phyloP scores from a whole-genome alignment of 345 rosid species.

The Syzygium jambos region DNA sequence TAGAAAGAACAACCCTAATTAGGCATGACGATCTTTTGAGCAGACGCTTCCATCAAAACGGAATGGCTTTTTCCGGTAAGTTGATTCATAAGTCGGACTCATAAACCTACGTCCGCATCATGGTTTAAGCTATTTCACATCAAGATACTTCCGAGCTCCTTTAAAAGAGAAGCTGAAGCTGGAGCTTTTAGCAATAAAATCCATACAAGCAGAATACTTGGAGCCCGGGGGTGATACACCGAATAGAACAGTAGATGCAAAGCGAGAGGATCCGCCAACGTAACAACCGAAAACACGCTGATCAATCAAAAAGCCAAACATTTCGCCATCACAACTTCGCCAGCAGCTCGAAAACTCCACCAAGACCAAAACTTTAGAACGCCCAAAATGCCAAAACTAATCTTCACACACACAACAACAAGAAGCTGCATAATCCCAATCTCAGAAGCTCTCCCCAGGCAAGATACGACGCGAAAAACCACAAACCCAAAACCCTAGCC shows the following conservation, averaged over 20 bases:
- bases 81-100: not conserved
- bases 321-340: not conserved
- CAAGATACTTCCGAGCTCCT: not conserved
- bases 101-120: not conserved
- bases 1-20: not conserved
- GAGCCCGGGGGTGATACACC: not conserved
- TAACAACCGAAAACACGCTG: not conserved
- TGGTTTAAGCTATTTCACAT: not conserved
- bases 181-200: not conserved
- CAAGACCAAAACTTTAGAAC: not conserved
- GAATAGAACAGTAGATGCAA: not conserved
- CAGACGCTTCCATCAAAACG: not conserved
- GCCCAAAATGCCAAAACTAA: not conserved
- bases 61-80: not conserved
- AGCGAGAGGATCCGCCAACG: not conserved
- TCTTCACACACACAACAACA: not conserved
- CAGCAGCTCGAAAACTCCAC: not conserved
- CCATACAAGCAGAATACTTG: not conserved
- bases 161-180: not conserved
- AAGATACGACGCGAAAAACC: not conserved
- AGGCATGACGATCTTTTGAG: not conserved
- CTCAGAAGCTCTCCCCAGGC: too few relatives aligned
- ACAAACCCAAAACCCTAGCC: not conserved
- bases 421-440: not conserved
- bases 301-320: not conserved